Conservation (phyloP, 495 filamentous ascomycete species). For the Aspergillus bridgeri region DNA sequence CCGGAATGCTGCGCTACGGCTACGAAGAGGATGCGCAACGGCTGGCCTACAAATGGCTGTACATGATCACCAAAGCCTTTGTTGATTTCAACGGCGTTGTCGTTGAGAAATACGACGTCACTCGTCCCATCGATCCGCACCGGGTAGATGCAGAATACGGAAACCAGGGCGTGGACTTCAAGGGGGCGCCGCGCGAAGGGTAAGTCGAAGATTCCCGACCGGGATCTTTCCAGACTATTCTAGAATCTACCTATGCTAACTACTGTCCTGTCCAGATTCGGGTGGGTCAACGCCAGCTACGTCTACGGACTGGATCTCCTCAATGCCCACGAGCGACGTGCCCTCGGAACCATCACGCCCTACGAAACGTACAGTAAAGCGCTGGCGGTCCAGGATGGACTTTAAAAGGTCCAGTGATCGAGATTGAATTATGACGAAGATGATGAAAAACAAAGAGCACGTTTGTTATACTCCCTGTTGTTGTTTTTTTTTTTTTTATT, state of each 20-base stretch:
- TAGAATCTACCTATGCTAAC: background rate
- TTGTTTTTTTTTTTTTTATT: background rate
- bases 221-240: background rate
- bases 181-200: conserved; percentile 93
- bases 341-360: conserved; percentile 77
- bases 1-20: conserved; percentile 81
- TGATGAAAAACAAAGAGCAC: background rate
- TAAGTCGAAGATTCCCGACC: conserved; percentile 46
- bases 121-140: conserved; percentile 80
- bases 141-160: conserved; percentile 95
- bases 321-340: conserved; percentile 78
- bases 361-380: conserved; percentile 65
- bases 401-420: background rate
- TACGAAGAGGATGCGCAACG: conserved; percentile 85
- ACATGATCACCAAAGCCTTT: conserved; percentile 96
- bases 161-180: conserved; percentile 92
- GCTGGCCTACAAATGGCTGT: conserved; percentile 90
- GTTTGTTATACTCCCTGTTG: no score
- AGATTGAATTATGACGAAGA: background rate
- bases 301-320: conserved; percentile 83
- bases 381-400: conserved; percentile 26
- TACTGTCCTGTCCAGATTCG: conserved; percentile 66
- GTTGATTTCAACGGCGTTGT: conserved; percentile 97
- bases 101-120: conserved; percentile 98
- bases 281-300: conserved; percentile 97